Evolutionary conservation across 768 basidiomycete genomes (phyloP).

Genomic region (Antrodiella citrinella): DNA sequence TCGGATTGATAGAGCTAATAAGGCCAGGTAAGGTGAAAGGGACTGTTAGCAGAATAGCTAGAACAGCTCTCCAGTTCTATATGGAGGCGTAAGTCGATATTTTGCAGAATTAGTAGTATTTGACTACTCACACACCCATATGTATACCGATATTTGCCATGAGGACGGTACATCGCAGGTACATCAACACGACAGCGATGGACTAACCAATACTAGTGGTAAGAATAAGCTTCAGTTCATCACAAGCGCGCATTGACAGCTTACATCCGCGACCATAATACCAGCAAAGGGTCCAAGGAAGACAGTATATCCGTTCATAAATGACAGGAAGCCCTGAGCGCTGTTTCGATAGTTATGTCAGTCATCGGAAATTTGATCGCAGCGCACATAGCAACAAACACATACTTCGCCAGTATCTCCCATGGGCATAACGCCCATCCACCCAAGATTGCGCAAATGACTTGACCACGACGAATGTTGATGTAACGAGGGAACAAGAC

Average conservation of each 20-base stretch:
- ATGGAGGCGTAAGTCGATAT: no score
- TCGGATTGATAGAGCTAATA: slow-evolving; percentile 62
- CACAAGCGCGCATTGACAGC: no score
- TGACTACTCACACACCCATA: slow-evolving; percentile 65
- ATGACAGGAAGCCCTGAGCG: slow-evolving; percentile 62
- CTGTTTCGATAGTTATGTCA: no score
- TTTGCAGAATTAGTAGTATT: no score
- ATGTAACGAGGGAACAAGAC: slow-evolving; percentile 70
- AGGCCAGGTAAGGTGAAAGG: slow-evolving; percentile 72
- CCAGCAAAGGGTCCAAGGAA: slow-evolving; percentile 83
- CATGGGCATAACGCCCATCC: slow-evolving; percentile 85
- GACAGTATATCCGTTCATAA: slow-evolving; percentile 80
- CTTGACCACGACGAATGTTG: slow-evolving; percentile 69
- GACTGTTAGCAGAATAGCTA: slow-evolving; percentile 60
- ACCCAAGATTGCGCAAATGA: slow-evolving; percentile 73
- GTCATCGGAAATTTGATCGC: no score
- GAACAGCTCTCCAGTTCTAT: slow-evolving; percentile 80
- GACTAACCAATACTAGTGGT: slow-evolving; percentile 65
- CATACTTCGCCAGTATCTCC: slow-evolving; percentile 60
- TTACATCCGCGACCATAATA: slow-evolving; percentile 53
- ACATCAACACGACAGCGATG: slow-evolving; percentile 69
- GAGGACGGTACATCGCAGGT: slow-evolving; percentile 75
- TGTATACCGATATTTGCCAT: slow-evolving; percentile 73
- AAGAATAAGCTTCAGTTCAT: slow-evolving; percentile 1
- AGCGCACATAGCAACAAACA: slow-evolving; percentile 9